These are phyloP conservation scores for Penicillium digitatum DNA, from an alignment of 2,329 filamentous ascomycete species.

Conservation along the genomic window DNA sequence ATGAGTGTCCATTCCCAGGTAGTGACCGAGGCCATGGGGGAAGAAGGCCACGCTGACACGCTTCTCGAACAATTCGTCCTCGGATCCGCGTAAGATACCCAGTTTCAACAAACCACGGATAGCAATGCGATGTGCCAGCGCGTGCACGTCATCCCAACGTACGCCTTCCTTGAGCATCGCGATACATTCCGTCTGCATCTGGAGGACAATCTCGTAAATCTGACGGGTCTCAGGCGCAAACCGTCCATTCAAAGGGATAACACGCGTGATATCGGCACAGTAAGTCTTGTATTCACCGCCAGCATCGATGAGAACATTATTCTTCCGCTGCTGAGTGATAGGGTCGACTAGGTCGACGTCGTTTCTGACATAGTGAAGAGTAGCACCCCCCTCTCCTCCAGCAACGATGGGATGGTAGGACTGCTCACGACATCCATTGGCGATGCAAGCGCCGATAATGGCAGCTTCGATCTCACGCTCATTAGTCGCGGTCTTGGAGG, in stretches of 20 bases:
- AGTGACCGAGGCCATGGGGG: constrained; percentile 86
- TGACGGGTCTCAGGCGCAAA: constrained; percentile 66
- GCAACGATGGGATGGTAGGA: constrained; percentile 89
- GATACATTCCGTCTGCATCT: constrained; percentile 77
- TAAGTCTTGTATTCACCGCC: constrained; percentile 83
- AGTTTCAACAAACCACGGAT: constrained; percentile 66
- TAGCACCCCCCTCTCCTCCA: constrained; percentile 74
- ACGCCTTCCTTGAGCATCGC: constrained; percentile 64
- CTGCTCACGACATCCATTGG: constrained; percentile 68
- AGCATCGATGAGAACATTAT: constrained; percentile 80
- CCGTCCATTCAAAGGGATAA: constrained; percentile 69
- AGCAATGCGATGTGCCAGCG: constrained; percentile 68
- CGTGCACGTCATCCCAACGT: constrained; percentile 67
- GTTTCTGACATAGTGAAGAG: constrained; percentile 82
- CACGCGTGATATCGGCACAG: constrained; percentile 84
- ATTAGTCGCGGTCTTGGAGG: constrained; percentile 61
- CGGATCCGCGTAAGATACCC: constrained; percentile 63
- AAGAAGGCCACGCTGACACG: constrained; percentile 87
- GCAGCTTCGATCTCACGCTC: constrained; percentile 80
- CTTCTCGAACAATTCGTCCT: constrained; percentile 69
- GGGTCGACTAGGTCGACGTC: constrained; percentile 62
- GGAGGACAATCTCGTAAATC: constrained; percentile 72
- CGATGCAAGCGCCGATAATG: constrained; percentile 69
- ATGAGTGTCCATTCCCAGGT: constrained; percentile 89
- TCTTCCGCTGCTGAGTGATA: constrained; percentile 44